These are phyloP conservation scores for Hortaea sp. DNA, from an alignment of 2,329 filamentous ascomycete species.

Conservation along the genomic window DNA sequence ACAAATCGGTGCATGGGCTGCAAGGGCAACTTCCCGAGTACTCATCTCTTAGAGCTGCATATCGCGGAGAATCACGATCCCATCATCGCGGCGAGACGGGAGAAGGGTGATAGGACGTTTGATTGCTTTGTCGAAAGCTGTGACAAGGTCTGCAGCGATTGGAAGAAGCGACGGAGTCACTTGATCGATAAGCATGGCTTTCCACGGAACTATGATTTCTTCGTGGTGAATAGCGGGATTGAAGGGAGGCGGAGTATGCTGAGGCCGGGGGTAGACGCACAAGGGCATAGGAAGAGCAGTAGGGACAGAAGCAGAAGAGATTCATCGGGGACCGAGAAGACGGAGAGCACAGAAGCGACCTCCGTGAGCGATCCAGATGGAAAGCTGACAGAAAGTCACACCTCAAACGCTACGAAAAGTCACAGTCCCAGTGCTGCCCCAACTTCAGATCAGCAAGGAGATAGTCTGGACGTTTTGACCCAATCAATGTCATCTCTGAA, in stretches of 20 bases:
- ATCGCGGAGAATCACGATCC: conserved; percentile 89
- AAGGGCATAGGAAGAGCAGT: conserved; percentile 24
- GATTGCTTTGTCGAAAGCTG: conserved; percentile 85
- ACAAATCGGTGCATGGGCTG: conserved; percentile 79
- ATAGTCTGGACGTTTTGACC: conserved; percentile 10
- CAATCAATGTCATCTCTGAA: conserved; percentile 13
- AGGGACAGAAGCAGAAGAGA: conserved; percentile 15
- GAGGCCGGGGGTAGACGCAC: conserved; percentile 37
- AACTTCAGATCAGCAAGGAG: too few species aligned
- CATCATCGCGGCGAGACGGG: conserved; percentile 59
- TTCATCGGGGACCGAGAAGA: conserved; percentile 10
- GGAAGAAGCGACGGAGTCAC: conserved; percentile 76
- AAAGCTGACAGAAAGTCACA: background rate
- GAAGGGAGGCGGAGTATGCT: conserved; percentile 75
- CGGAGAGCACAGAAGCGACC: conserved; percentile 13
- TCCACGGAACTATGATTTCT: conserved; percentile 76
- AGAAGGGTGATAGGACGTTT: conserved; percentile 82
- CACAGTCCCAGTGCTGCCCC: background rate
- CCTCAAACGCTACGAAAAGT: background rate
- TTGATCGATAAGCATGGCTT: conserved; percentile 92
- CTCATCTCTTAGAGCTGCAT: conserved; percentile 70
- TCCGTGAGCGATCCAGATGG: conserved; percentile 5
- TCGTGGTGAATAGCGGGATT: conserved; percentile 78
- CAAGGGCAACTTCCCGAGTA: conserved; percentile 75
- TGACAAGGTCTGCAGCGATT: conserved; percentile 71